Conservation (phyloP, 2,329 filamentous ascomycete species). For the Stagonosporopsis vannaccii region DNA sequence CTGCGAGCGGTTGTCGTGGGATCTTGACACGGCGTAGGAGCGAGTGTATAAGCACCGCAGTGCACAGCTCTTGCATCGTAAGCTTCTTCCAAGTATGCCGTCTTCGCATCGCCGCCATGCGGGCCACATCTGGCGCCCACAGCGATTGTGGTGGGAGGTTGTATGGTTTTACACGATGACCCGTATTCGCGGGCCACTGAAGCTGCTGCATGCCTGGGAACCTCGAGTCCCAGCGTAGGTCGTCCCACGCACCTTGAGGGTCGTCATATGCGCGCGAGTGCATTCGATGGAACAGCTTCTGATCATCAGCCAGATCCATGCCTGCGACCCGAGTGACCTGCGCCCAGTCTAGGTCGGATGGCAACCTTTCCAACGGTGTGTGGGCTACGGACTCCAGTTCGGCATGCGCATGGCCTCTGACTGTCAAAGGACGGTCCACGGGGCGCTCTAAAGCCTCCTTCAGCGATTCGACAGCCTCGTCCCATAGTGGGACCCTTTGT, state of each 20-base stretch:
- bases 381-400: slow-evolving; percentile 3
- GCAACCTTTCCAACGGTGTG: slow-evolving; percentile 23
- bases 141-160: slow-evolving; percentile 56
- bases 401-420: not conserved
- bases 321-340: slow-evolving; percentile 26
- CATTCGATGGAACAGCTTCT: slow-evolving; percentile 23
- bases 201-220: slow-evolving; percentile 33
- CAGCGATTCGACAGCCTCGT: slow-evolving; percentile 61
- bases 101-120: slow-evolving; percentile 38
- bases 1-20: slow-evolving; percentile 7
- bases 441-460: slow-evolving; percentile 50
- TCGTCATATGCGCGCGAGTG: slow-evolving; percentile 21
- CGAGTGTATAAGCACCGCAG: slow-evolving; percentile 50
- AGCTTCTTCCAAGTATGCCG: slow-evolving; percentile 54
- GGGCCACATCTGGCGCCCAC: slow-evolving; percentile 49
- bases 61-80: slow-evolving; percentile 50
- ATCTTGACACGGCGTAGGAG: slow-evolving; percentile 37
- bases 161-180: slow-evolving; percentile 35
- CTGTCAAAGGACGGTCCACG: not conserved
- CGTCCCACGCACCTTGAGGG: slow-evolving; percentile 31
- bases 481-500: slow-evolving; percentile 65
- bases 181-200: slow-evolving; percentile 53
- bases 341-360: slow-evolving; percentile 34
- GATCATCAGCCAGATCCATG: slow-evolving; percentile 37
- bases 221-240: slow-evolving; percentile 40